phyloP scores from a whole-genome alignment of 441 rosid species.

The Daphne laureola region DNA sequence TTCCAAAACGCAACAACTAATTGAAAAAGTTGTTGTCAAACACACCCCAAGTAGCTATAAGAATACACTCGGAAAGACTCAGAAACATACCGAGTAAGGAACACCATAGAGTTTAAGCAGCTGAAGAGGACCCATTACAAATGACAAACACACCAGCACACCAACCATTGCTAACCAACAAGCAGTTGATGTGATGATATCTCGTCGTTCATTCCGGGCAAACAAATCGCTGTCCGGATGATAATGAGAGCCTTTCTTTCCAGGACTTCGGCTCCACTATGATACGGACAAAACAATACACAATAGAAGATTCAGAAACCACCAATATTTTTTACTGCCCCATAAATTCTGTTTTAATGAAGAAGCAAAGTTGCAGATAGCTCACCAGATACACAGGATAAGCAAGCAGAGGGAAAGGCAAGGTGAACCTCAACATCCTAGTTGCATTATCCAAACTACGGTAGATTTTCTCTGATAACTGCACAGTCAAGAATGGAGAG shows the following conservation, averaged over 20 bases:
- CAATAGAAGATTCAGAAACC: neutral
- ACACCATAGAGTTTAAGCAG: constrained; percentile 51
- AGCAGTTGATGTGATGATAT: constrained; percentile 53
- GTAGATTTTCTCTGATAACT: constrained; percentile 76
- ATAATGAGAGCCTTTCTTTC: constrained; percentile 63
- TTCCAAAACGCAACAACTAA: too few species aligned
- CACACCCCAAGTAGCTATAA: neutral
- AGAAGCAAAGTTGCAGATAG: neutral
- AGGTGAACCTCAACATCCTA: constrained; percentile 36
- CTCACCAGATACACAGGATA: constrained; percentile 66
- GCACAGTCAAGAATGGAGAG: constrained; percentile 12
- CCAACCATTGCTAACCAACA: constrained; percentile 64
- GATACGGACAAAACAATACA: constrained; percentile 4
- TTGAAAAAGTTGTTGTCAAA: too few species aligned
- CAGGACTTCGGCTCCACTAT: constrained; percentile 63
- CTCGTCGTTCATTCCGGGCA: constrained; percentile 40
- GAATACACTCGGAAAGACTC: neutral
- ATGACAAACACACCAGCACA: constrained; percentile 35
- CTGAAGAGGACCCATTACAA: constrained; percentile 43
- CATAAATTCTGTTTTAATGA: neutral
- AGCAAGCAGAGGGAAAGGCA: constrained; percentile 61
- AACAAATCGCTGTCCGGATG: constrained; percentile 55
- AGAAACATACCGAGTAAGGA: constrained; percentile 40
- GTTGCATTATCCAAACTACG: constrained; percentile 48
- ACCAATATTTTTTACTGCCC: neutral